phyloP scores from a whole-genome alignment of 2,329 filamentous ascomycete genomes.

The Fusarium sulawesiense region DNA sequence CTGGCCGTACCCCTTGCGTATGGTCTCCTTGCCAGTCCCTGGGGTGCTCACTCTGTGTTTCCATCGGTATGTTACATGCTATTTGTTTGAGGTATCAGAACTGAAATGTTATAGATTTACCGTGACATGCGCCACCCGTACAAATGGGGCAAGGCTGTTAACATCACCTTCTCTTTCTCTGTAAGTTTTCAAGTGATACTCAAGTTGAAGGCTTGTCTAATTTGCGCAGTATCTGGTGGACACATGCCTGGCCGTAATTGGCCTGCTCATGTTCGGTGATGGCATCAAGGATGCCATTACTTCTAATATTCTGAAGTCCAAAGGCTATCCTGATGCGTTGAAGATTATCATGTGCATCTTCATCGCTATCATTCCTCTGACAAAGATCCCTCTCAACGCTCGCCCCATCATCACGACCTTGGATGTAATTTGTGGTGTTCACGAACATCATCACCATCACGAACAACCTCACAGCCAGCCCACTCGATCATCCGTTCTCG shows the following conservation, averaged over 20 bases:
- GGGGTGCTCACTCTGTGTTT: constrained; percentile 76
- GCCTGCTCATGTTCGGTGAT: constrained; percentile 95
- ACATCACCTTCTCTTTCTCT: constrained; percentile 86
- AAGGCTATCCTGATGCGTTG: constrained; percentile 78
- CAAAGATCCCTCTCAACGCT: constrained; percentile 92
- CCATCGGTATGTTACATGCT: constrained; percentile 70
- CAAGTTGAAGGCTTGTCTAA: background rate
- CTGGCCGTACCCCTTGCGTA: constrained; percentile 86
- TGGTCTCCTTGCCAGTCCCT: constrained; percentile 85
- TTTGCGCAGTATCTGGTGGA: constrained; percentile 77
- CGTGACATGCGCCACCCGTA: constrained; percentile 78
- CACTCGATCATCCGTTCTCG: constrained; percentile 54
- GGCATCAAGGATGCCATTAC: constrained; percentile 90
- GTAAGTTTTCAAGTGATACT: constrained; percentile 57
- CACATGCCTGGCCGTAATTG: constrained; percentile 81
- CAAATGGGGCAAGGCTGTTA: constrained; percentile 80
- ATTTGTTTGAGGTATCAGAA: background rate
- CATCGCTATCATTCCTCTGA: constrained; percentile 92
- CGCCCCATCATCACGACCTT: constrained; percentile 88
- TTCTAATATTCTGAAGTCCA: constrained; percentile 82
- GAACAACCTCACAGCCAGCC: constrained; percentile 43
- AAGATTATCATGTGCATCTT: constrained; percentile 86
- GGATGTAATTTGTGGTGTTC: constrained; percentile 83
- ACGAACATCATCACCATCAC: constrained; percentile 58
- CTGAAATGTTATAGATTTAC: constrained; percentile 60